A percentile compares a stretch with the other conserved stretches of the same genome.
Conservation (phyloP, 371 early-diverging fungal species). For the Basidiobolus meristosporus region DNA sequence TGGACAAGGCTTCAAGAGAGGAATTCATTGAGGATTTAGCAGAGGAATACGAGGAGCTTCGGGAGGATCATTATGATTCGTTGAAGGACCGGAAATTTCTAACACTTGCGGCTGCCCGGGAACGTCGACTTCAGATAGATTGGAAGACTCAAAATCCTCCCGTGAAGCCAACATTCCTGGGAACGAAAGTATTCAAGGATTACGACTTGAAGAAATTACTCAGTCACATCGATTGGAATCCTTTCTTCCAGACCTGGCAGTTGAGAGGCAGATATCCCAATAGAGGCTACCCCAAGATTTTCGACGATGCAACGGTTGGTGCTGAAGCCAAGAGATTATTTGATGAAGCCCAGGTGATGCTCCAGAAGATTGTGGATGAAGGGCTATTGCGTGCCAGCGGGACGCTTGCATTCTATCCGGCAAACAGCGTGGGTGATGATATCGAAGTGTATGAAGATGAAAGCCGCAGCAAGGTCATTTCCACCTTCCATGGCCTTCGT, state of each 20-base stretch:
- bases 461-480: slow-evolving; percentile 26
- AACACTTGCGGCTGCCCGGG: slow-evolving; percentile 42
- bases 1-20: slow-evolving; percentile 48
- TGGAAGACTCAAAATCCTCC: slow-evolving; percentile 35
- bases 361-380: slow-evolving; percentile 49
- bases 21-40: slow-evolving; percentile 72
- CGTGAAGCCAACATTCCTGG: slow-evolving; percentile 54
- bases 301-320: slow-evolving; percentile 78
- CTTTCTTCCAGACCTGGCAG: slow-evolving; percentile 91
- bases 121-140: slow-evolving; percentile 34
- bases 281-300: slow-evolving; percentile 88
- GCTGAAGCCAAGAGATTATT: slow-evolving; percentile 76
- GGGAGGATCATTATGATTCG: slow-evolving; percentile 83
- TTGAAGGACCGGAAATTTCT: slow-evolving; percentile 63
- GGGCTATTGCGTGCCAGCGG: slow-evolving; percentile 49
- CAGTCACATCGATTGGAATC: slow-evolving; percentile 84
- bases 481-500: slow-evolving; percentile 57
- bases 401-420: slow-evolving; percentile 73
- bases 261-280: slow-evolving; percentile 86
- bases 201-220: slow-evolving; percentile 48
- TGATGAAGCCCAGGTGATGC: slow-evolving; percentile 64
- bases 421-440: slow-evolving; percentile 75
- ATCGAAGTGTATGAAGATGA: slow-evolving; percentile 56
- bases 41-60: slow-evolving; percentile 83
- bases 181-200: slow-evolving; percentile 55